A percentile compares a stretch with the other conserved stretches of the same genome.
Conservation (phyloP, 2,329 filamentous ascomycete genomes). For the Ceratocystis albifundus region DNA sequence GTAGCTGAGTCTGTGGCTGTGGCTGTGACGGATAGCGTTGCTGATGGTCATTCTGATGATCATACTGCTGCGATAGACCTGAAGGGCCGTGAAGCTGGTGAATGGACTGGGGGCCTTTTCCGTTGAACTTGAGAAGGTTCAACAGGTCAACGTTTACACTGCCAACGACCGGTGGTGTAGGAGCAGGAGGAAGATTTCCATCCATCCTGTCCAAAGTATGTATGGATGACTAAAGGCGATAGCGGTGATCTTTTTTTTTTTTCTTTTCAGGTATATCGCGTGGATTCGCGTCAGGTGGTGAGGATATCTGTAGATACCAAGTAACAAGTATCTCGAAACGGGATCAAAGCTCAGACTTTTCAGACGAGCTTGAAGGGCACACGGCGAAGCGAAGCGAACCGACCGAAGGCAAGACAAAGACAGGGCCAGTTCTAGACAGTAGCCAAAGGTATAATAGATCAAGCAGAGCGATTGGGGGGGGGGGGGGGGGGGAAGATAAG, state of each 20-base stretch:
- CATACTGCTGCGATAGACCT: constrained; percentile 28
- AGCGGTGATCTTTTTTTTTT: not conserved
- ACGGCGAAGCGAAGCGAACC: constrained; percentile 16
- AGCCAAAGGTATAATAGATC: not conserved
- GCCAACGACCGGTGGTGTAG: constrained; percentile 37
- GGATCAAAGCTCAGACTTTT: constrained; percentile 24
- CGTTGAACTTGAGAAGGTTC: constrained; percentile 50
- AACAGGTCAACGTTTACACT: constrained; percentile 38
- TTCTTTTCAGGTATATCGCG: constrained; percentile 2
- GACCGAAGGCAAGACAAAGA: constrained; percentile 7
- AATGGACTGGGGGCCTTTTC: constrained; percentile 29
- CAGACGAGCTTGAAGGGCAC: constrained; percentile 20
- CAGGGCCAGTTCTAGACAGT: not conserved
- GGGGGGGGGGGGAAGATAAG: constrained; percentile 1
- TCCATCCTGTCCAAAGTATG: constrained; percentile 21
- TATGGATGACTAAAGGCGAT: too few species aligned
- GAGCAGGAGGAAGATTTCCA: constrained; percentile 39
- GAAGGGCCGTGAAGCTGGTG: constrained; percentile 26
- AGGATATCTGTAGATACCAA: not conserved
- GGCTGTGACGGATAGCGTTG: constrained; percentile 25
- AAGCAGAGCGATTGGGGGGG: constrained; percentile 4
- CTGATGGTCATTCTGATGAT: constrained; percentile 27
- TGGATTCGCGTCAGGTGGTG: constrained; percentile 17
- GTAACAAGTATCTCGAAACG: constrained; percentile 22
- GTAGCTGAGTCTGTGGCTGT: constrained; percentile 25